phyloP scores from a whole-genome alignment of 805 yeast genomes.

The Suhomyces kilbournensis region DNA sequence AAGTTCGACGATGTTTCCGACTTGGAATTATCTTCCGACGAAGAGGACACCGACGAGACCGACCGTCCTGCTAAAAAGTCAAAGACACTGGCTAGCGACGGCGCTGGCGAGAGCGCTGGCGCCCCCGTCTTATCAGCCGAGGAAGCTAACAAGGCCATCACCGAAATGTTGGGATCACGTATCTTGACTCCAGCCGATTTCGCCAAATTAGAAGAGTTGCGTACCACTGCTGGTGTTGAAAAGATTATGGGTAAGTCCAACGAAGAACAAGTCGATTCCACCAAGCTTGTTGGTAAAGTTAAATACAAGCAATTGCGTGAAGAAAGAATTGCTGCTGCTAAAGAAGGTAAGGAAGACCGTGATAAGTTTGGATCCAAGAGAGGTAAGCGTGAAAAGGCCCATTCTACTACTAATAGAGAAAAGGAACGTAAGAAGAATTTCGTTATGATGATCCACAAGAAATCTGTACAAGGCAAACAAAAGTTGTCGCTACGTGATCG shows the following conservation, averaged over 20 bases:
- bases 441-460: conserved; percentile 97
- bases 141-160: conserved; percentile 30
- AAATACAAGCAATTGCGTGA: conserved; percentile 84
- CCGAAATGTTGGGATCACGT: conserved; percentile 63
- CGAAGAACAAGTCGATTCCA: conserved; percentile 85
- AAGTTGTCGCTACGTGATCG: conserved; percentile 86
- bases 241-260: conserved; percentile 67
- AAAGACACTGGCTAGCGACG: conserved; percentile 13
- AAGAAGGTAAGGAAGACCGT: conserved; percentile 91
- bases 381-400: conserved; percentile 74
- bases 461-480: conserved; percentile 90
- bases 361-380: conserved; percentile 85
- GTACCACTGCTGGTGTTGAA: conserved; percentile 80
- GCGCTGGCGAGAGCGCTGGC: conserved; percentile 39
- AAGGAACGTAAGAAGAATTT: conserved; percentile 98
- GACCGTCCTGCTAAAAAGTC: conserved; percentile 19
- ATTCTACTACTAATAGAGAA: conserved; percentile 92
- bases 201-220: conserved; percentile 88
- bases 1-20: conserved; percentile 28
- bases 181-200: conserved; percentile 97
- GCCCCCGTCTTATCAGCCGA: conserved; percentile 25
- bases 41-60: conserved; percentile 30
- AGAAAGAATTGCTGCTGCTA: conserved; percentile 82
- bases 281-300: conserved; percentile 69
- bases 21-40: conserved; percentile 24